Base-by-base conservation (phyloP, 768 basidiomycete genomes). In the Phlebiopsis gigantea region DNA sequence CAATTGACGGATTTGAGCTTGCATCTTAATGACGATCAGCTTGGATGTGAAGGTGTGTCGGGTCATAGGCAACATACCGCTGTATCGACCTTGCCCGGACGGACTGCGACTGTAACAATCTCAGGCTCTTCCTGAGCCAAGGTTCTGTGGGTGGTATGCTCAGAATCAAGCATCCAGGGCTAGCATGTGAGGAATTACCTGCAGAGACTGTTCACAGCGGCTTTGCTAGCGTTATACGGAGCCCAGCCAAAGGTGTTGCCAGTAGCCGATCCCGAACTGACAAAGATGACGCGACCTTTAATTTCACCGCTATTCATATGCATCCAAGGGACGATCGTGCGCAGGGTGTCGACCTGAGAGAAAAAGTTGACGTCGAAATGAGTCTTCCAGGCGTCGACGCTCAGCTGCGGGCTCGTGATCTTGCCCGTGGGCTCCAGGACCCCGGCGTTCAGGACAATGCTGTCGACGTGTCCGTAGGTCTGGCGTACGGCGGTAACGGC, bases 351-450 rank as follows among this genome's bases (percentile, higher is more conserved):
- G 45, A 96, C 73, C 19, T 91, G 77, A 1, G 93, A 90, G 73
- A 93, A 91, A 71, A 96, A 87, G 70, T 95, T 96, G 71, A 90
- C 77, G 62, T 94, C 87, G 66, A 96, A 92, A 64, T 85, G 79
- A 22, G 68, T 63, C 65, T 81, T 86, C 90, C 90, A 92, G 21
- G 72, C 71, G 53, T 81, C 76, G 39, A 87, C 61, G 15, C 78
- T 68, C n/a, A 71, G 65, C 8, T 77, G 75, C 31, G 74, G 71
- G 46, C 81, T 78, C 15, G 70, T 76, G 52, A 89, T 79, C 39
- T 75, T 77, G 56, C 83, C 79, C 22, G 93, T 63, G 17, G 92
- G 90, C 42, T 86, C 83, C 22, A 94, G 70, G 0, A 78, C 81
- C 4, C 81, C 94, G n/a, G 93, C 94, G 62, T 93, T 97, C 51